These are phyloP conservation scores for Annulohypoxylon maeteangense DNA, from an alignment of 495 filamentous ascomycete genomes.

Conservation along the genomic window DNA sequence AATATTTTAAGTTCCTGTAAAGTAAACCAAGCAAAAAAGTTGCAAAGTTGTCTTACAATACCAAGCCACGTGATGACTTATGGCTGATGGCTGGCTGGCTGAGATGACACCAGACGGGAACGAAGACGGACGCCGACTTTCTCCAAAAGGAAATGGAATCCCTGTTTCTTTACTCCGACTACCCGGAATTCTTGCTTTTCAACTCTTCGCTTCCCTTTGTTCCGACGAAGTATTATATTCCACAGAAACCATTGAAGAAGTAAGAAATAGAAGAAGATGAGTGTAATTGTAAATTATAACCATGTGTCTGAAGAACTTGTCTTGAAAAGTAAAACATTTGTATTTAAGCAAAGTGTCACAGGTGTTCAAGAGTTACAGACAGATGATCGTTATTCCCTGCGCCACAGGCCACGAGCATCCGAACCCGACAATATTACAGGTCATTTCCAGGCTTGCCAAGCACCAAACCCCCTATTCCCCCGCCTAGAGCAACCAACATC, in stretches of 20 bases:
- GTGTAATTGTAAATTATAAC: not conserved
- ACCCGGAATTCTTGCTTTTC: constrained; percentile 3
- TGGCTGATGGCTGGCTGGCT: not conserved
- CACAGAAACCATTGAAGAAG: not conserved
- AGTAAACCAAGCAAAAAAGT: not conserved
- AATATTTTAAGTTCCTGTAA: constrained; percentile 18
- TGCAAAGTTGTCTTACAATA: constrained; percentile 34
- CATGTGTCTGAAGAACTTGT: not conserved
- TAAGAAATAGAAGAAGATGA: not conserved
- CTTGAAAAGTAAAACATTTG: not conserved
- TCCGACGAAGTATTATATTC: not conserved
- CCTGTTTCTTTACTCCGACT: not conserved
- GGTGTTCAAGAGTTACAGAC: constrained; percentile 6
- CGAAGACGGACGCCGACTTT: constrained; percentile 23
- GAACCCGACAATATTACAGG: constrained; percentile 16
- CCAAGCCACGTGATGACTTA: constrained; percentile 34
- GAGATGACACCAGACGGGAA: constrained; percentile 18
- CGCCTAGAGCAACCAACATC: not conserved
- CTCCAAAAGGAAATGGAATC: constrained; percentile 12
- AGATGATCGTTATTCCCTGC: constrained; percentile 37
- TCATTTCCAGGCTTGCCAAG: constrained; percentile 29
- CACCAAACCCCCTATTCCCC: constrained; percentile 7
- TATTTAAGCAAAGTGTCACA: constrained; percentile 14
- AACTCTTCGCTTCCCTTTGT: constrained; percentile 1
- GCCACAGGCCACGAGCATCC: constrained; percentile 31